Conservation (phyloP, 331 rosid species). For the Rosa hybrid region DNA sequence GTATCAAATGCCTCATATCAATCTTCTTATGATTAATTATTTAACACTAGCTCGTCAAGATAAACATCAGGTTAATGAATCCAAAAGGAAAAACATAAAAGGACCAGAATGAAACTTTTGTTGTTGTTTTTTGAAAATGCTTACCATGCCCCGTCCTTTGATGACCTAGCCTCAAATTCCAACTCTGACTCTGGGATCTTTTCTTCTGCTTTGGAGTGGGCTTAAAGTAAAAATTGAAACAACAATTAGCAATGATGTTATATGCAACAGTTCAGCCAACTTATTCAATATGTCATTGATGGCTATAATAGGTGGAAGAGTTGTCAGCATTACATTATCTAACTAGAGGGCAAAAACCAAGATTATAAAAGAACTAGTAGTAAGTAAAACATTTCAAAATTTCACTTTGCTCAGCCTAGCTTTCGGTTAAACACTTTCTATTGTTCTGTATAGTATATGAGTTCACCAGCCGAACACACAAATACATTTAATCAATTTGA, state of each 20-base stretch:
- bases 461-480: not conserved
- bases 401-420: not conserved
- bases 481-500: slow-evolving; percentile 2
- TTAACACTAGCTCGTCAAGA: not conserved
- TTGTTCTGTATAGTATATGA: not conserved
- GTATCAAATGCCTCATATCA: not conserved
- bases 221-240: not conserved
- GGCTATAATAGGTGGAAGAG: not conserved
- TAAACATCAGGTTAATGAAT: not conserved
- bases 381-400: not conserved
- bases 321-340: not conserved
- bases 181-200: slow-evolving; percentile 49
- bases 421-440: not conserved
- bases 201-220: slow-evolving; percentile 40
- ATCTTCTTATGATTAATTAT: not conserved
- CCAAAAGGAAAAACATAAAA: not conserved
- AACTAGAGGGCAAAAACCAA: not conserved
- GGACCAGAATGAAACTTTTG: not conserved
- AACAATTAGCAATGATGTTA: not conserved
- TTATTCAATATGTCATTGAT: not conserved
- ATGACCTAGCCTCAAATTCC: slow-evolving; percentile 92
- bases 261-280: slow-evolving; percentile 6
- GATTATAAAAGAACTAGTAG: not conserved
- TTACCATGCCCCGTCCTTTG: slow-evolving; percentile 96
- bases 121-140: slow-evolving; percentile 21